Conservation (phyloP, 2,329 filamentous ascomycete genomes). For the Thyridium curvatum region DNA sequence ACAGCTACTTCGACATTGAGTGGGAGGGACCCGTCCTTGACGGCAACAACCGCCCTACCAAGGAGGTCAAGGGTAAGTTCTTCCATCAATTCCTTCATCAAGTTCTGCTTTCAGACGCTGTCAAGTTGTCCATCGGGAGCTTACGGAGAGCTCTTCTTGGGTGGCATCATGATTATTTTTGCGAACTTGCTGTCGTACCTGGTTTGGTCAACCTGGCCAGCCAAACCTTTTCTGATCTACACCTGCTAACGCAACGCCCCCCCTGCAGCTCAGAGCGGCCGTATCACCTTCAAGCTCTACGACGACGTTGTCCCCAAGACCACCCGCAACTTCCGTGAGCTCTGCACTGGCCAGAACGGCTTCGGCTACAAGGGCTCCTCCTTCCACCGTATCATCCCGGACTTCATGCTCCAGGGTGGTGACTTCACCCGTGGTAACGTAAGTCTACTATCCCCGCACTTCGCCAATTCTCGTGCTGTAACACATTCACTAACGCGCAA, state of each 20-base stretch:
- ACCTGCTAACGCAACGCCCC: too few species aligned
- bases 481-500: slow-evolving; percentile 7
- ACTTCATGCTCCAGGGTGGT: slow-evolving; percentile 95
- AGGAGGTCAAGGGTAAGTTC: slow-evolving; percentile 52
- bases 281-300: slow-evolving; percentile 73
- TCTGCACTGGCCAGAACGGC: slow-evolving; percentile 76
- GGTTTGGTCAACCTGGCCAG: too few species aligned
- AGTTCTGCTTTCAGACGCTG: slow-evolving; percentile 7
- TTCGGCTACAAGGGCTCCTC: slow-evolving; percentile 76
- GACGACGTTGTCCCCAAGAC: slow-evolving; percentile 86
- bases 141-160: background rate
- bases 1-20: slow-evolving; percentile 64
- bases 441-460: slow-evolving; percentile 28
- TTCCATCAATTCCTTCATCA: slow-evolving; percentile 10
- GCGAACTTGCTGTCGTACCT: too few species aligned
- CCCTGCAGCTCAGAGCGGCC: slow-evolving; percentile 25
- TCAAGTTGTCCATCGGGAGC: too few species aligned
- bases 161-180: too few species aligned
- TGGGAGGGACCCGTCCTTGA: slow-evolving; percentile 70
- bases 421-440: slow-evolving; percentile 93
- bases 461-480: background rate
- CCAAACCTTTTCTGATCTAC: too few species aligned
- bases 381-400: slow-evolving; percentile 89
- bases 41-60: slow-evolving; percentile 48
- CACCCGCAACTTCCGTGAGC: slow-evolving; percentile 74